Base-by-base conservation (phyloP, 768 basidiomycete species). In the Dioszegia crocea region DNA sequence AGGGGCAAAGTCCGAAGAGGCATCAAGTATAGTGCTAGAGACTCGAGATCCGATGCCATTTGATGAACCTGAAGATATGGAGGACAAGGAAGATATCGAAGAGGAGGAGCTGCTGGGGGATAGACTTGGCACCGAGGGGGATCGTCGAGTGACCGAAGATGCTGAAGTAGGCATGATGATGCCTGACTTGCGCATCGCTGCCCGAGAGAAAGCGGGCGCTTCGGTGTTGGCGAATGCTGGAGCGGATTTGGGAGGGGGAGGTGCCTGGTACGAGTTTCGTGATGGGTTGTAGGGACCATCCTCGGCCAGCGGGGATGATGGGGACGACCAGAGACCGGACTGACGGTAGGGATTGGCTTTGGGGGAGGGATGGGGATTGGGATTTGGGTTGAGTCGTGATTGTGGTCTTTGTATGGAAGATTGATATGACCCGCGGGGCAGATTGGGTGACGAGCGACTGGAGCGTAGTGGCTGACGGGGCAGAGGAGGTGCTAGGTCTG, bases 191-290 rank as follows among this genome's bases (percentile, higher is more conserved):
- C 65, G 71, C 29, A 76, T 36, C 1, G 64, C 61, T 2, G 72
- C 57, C 19, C 74, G 62, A 27, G 73, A 76, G 47, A 76, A 76
- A 26, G 70, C 70, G 6, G 73, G 73, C 11, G 70, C 65, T 3
- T 47, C 11, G 58, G 57, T 29, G 41, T 43, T 19, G 43, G 44
- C 26, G 38, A 54, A 33, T 21, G 29, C 24, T 17, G 43, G 30
- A n/a, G 12, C 33, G 40, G 41, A 23, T 21, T n/a, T 61, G 17
- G 23, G 45, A 27, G 24, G 39, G 41, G 43, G 23, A 1, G 52
- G 6, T 6, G 33, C 47, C n/a, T 14, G 40, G 47, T 14, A 30
- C 17, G 47, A 33, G 33, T 14, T 33, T 14, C 33, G 33, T 33
- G 30, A 19, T 31, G 54, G 48, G 12, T 21, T 24, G 14, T 19